phyloP scores from a whole-genome alignment of 495 filamentous ascomycete genomes.

The Chaetomium tenue region DNA sequence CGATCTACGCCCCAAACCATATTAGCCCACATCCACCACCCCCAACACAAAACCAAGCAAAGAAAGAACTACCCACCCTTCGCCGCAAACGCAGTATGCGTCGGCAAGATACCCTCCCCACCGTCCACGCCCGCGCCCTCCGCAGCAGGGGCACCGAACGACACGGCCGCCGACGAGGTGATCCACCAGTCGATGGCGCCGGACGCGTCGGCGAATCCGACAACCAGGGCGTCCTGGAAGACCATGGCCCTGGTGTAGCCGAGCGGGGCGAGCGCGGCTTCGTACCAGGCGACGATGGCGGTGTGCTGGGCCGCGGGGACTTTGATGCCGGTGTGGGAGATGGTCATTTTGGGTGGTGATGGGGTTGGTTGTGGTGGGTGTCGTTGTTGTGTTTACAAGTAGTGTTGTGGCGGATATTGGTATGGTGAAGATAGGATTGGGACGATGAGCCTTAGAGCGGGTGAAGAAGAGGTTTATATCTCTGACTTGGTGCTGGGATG shows the following conservation, averaged over 20 bases:
- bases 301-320: conserved; percentile 14
- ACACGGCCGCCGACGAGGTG: background rate
- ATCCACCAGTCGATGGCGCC: conserved; percentile 28
- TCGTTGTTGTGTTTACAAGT: background rate
- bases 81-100: conserved; percentile 25
- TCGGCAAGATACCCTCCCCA: background rate
- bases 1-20: conserved; percentile 15
- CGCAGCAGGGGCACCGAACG: background rate
- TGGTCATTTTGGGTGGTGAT: conserved; percentile 24
- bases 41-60: background rate
- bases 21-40: background rate
- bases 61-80: conserved; percentile 23
- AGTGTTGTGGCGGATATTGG: background rate
- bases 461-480: background rate
- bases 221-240: conserved; percentile 20
- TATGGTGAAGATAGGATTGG: background rate
- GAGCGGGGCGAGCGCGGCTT: conserved; percentile 25
- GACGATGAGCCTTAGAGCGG: background rate
- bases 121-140: background rate
- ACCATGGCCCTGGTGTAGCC: conserved; percentile 23
- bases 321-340: conserved; percentile 29
- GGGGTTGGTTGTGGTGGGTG: background rate
- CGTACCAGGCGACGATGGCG: conserved; percentile 25
- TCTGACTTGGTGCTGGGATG: background rate
- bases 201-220: conserved; percentile 23